These are phyloP conservation scores for Candida sojae DNA, from an alignment of 1,139 yeast genomes.

Conservation along the genomic window DNA sequence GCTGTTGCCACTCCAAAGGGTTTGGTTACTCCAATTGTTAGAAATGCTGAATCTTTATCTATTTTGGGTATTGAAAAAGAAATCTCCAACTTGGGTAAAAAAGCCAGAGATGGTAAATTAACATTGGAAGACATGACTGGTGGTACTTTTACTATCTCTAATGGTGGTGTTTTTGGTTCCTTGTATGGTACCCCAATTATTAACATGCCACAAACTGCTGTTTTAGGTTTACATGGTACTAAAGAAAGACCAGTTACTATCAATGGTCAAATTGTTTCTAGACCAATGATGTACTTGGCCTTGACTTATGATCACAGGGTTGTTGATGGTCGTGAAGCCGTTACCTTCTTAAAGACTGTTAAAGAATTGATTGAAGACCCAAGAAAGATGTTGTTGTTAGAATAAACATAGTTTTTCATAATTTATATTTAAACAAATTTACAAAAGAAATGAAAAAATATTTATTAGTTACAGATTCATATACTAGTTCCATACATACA, in stretches of 20 bases:
- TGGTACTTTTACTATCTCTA: slow-evolving; percentile 98
- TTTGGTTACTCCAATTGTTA: slow-evolving; percentile 94
- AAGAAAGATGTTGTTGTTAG: slow-evolving; percentile 89
- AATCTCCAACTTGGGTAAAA: slow-evolving; percentile 76
- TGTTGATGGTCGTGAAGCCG: slow-evolving; percentile 99
- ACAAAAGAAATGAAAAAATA: not conserved
- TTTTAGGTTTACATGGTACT: slow-evolving; percentile 95
- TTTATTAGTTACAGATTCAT: slow-evolving; percentile 1
- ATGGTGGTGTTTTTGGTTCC: slow-evolving; percentile 99
- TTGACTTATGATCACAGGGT: slow-evolving; percentile 98
- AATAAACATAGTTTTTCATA: slow-evolving; percentile 20
- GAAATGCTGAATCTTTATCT: slow-evolving; percentile 92
- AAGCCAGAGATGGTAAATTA: slow-evolving; percentile 96
- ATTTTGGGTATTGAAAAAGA: slow-evolving; percentile 90
- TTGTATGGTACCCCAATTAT: slow-evolving; percentile 98
- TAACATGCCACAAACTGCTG: slow-evolving; percentile 98
- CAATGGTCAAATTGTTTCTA: slow-evolving; percentile 90
- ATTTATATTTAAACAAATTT: not conserved
- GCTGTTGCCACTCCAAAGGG: slow-evolving; percentile 99
- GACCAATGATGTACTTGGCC: slow-evolving; percentile 99
- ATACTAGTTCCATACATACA: not conserved
- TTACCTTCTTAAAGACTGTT: slow-evolving; percentile 90
- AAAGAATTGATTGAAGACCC: slow-evolving; percentile 99
- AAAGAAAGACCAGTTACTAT: slow-evolving; percentile 98
- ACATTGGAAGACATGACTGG: slow-evolving; percentile 99